Evolutionary conservation across 208 protist genomes (phyloP).

Genomic region (Leptomonas seymouri): DNA sequence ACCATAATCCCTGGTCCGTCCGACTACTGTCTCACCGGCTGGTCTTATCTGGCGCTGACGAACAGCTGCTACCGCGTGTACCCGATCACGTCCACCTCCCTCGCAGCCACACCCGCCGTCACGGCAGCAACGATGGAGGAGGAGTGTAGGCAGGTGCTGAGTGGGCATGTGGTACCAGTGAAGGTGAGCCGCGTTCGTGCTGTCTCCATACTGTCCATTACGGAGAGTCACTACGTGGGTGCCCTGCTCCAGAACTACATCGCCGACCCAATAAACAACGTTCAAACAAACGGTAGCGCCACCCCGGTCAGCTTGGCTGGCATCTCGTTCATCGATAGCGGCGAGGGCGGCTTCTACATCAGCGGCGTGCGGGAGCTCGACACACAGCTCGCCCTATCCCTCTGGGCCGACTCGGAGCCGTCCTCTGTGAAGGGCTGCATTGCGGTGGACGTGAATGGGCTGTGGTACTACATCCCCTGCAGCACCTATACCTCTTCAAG

Average conservation of each 20-base stretch:
- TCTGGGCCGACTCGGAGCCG: conserved; percentile 58
- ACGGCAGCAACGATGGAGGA: conserved; percentile 50
- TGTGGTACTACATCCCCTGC: conserved; percentile 61
- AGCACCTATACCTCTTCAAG: conserved; percentile 19
- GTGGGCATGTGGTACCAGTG: conserved; percentile 15
- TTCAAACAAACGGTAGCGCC: neutral
- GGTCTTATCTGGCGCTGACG: conserved; percentile 25
- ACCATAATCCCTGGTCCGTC: conserved; percentile 7
- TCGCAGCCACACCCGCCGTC: conserved; percentile 8
- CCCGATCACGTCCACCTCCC: conserved; percentile 1
- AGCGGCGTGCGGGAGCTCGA: conserved; percentile 38
- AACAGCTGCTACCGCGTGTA: conserved; percentile 45
- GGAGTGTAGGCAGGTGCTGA: conserved; percentile 39
- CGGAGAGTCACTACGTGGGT: conserved; percentile 61
- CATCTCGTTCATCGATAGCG: conserved; percentile 52
- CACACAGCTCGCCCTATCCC: conserved; percentile 33
- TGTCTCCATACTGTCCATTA: conserved; percentile 34
- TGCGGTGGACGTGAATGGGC: conserved; percentile 36
- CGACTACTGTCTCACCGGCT: conserved; percentile 28
- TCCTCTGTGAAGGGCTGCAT: conserved; percentile 51
- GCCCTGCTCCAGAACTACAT: conserved; percentile 33
- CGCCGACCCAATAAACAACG: neutral
- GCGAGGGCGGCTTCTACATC: conserved; percentile 49
- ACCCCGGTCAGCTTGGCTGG: conserved; percentile 43
- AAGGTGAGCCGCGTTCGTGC: conserved; percentile 43